Evolutionary conservation across 768 basidiomycete genomes (phyloP), one percentile per base, ranked within the genome.

Genomic region (Austroboletus eburneus): DNA sequence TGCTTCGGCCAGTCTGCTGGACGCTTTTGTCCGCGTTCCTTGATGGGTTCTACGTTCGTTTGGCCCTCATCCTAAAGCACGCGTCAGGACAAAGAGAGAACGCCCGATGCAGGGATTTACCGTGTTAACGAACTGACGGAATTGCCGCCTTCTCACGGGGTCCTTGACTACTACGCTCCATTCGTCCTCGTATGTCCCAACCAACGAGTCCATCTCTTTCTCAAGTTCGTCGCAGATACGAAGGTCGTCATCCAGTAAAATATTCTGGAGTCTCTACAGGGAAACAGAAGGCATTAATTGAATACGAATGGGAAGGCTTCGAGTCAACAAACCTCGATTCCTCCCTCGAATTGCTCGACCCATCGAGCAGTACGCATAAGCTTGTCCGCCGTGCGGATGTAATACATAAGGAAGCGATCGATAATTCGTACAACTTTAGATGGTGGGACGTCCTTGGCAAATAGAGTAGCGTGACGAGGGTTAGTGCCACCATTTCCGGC

Each of bases 161-260:
- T 80, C 76, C 52, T 69, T 70, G 14, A 87, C 79, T 4, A 84
- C 84, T 12, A 65, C 68, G 3, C 74, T 76, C 86, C 87, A 87
- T 63, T 87, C 86, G 58, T 82, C 80, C 42, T 74, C 69, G 59
- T 82, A 88, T 3, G 81, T 79, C 10, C 75, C 74, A 12, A 89
- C 72, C 3, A 87, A 70, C n/a, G 69, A 65, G 18, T 79, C 71
- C 85, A 87, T 87, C 27, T 80, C 70, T 17, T 66, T 69, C 43
- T 87, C 87, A 9, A 89, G 71, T 34, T 86, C 79, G 17, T 65
- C 72, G 55, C 85, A 86, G 48, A 89, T 85, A 1, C 85, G 83
- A 1, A 89, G 74, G 48, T 80, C 76, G 54, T 88, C 86, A 17
- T 87, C 76, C 33, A 89, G 55, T 32, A 88, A 69, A 18, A 88